Evolutionary conservation across 805 yeast genomes (phyloP), one percentile per base, ranked within the genome.

Genomic region (Candida pseudofarinosa): DNA sequence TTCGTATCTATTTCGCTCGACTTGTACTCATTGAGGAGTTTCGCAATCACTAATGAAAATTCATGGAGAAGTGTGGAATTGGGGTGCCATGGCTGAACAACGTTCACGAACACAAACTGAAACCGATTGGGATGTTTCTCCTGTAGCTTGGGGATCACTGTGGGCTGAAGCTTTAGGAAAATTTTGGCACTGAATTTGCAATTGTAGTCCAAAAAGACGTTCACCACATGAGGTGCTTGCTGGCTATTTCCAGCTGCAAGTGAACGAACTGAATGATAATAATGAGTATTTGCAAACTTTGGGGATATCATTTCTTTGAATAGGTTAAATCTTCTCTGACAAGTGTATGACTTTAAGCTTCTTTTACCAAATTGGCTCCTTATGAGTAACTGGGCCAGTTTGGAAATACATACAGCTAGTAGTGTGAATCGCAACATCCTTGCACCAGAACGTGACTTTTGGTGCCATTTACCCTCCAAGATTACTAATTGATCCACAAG

Each of bases 41-140:
- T 67, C n/a, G 85, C 85, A 23, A 83, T 81, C 0, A 83, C 89
- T 19, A 88, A 60, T 0, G 85, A 73, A 34, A 85, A 84, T 56
- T 88, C 96, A 58, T 84, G 83, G 33, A 80, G 67, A 31, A 79
- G 62, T 4, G 78, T 74, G 1, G 91, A 82, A 43, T 80, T 78
- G 35, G 90, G 83, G 59, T 88, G 96, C 96, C 96, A 88, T 50
- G 95, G 93, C 67, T 88, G 96, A n/a, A 85, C 71, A 33, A 83
- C 88, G 55, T 86, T 83, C 47, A 81, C 74, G 60, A 83, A 79
- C 8, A 80, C 76, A 47, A 86, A 73, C 50, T 79, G 77, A 52
- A 83, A 77, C 46, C 74, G 59, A 44, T 71, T 71, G 1, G 81
- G 76, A 40, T 69, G 63, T 41, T 70, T 63, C 23, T 60, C 48